Percentiles rank a stretch among this genome's conserved stretches.
These are phyloP conservation scores for Xylaria sp. DNA, from an alignment of 2,329 filamentous ascomycete genomes.

Conservation along the genomic window DNA sequence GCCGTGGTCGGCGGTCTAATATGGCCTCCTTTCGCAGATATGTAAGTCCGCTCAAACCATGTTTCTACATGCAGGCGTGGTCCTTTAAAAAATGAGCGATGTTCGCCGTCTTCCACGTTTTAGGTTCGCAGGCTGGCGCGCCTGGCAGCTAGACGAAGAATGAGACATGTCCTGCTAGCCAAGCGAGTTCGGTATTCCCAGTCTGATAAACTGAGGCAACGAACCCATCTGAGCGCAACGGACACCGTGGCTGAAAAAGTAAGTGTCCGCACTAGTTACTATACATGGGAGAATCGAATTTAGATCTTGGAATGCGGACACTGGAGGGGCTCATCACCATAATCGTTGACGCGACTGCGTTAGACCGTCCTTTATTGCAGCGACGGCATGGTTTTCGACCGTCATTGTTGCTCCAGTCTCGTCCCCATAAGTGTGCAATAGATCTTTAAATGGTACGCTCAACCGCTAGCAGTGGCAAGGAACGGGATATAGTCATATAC, in stretches of 20 bases:
- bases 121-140: too few species aligned
- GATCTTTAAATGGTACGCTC: neutral
- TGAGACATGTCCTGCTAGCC: neutral
- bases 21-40: too few species aligned
- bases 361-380: neutral
- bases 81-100: neutral
- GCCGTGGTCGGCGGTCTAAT: neutral
- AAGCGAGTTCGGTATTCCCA: neutral
- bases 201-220: neutral
- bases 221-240: neutral
- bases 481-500: neutral
- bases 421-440: neutral
- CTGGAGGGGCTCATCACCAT: neutral
- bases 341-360: neutral
- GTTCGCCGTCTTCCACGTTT: neutral
- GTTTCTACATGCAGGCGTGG: neutral
- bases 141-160: neutral
- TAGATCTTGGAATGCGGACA: neutral
- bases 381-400: neutral
- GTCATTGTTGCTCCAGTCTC: too few species aligned
- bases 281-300: neutral
- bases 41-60: too few species aligned
- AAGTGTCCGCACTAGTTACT: neutral
- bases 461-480: neutral
- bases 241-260: neutral